Conservation (phyloP, 768 basidiomycete species). For the Suillus tomentosus region DNA sequence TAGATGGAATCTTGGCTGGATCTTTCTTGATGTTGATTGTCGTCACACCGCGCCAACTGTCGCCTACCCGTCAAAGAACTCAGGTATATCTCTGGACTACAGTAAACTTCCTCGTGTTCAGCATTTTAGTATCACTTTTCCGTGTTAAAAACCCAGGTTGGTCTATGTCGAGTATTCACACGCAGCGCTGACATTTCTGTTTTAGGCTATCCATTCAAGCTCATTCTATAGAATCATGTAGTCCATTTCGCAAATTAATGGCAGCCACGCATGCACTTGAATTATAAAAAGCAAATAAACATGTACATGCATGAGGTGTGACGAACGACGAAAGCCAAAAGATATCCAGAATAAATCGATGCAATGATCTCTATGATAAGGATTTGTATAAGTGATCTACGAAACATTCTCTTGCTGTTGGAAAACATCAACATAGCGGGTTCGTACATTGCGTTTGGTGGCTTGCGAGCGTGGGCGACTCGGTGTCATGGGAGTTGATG, state of each 20-base stretch:
- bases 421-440: conserved; percentile 91
- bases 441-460: conserved; percentile 76
- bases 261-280: conserved; percentile 19
- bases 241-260: conserved; percentile 16
- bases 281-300: conserved; percentile 12
- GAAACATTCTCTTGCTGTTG: conserved; percentile 48
- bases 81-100: conserved; percentile 90
- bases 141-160: conserved; percentile 86
- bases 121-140: conserved; percentile 84
- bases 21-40: conserved; percentile 81
- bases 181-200: conserved; percentile 11
- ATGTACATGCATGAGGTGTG: conserved; percentile 13
- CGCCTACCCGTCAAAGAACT: conserved; percentile 72
- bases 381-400: conserved; percentile 13
- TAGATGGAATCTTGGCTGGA: conserved; percentile 82
- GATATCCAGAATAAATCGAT: conserved; percentile 10
- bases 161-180: conserved; percentile 19
- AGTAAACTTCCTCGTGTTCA: conserved; percentile 83
- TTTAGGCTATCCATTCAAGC: conserved; percentile 78
- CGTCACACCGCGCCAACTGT: conserved; percentile 76
- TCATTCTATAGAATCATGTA: conserved; percentile 54
- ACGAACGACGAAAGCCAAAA: conserved; percentile 17
- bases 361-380: conserved; percentile 8
- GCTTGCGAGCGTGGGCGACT: conserved; percentile 54
- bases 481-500: conserved; percentile 37